Percentiles rank a stretch among this genome's conserved stretches.
Conservation (phyloP, 345 rosid genomes). For the Citrus unshiu region DNA sequence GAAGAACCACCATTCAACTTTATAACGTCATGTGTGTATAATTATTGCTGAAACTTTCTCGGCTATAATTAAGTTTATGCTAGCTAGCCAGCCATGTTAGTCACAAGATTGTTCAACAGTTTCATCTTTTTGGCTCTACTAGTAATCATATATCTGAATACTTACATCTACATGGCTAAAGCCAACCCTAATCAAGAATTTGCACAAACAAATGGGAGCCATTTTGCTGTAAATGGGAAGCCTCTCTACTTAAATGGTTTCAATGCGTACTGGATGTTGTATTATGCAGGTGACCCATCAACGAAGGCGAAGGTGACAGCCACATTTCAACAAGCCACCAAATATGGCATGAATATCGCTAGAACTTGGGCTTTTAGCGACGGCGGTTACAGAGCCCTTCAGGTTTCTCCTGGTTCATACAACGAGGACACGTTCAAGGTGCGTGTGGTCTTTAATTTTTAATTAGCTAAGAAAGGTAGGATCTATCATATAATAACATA, state of each 20-base stretch:
- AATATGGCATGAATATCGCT: conserved; percentile 60
- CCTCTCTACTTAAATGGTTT: conserved; percentile 66
- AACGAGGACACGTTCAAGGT: conserved; percentile 59
- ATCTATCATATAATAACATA: no score
- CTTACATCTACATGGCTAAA: background rate
- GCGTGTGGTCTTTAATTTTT: no score
- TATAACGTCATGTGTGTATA: background rate
- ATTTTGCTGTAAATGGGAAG: conserved; percentile 39
- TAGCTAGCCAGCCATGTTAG: background rate
- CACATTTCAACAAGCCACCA: conserved; percentile 48
- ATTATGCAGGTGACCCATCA: conserved; percentile 49
- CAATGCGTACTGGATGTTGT: conserved; percentile 85
- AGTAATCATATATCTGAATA: background rate
- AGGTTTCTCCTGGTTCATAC: conserved; percentile 68
- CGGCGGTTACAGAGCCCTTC: conserved; percentile 56
- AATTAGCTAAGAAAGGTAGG: no score
- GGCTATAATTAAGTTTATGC: no score
- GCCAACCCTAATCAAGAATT: conserved; percentile 11
- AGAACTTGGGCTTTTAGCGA: conserved; percentile 86
- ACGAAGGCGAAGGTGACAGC: conserved; percentile 48
- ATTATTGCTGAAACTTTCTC: no score
- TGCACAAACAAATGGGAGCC: conserved; percentile 37
- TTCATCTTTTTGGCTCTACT: background rate
- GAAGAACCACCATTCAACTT: background rate
- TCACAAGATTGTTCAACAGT: background rate